These are phyloP conservation scores for Schoenoplectus triqueter DNA, from an alignment of 202 grass and related monocot species.

Conservation along the genomic window DNA sequence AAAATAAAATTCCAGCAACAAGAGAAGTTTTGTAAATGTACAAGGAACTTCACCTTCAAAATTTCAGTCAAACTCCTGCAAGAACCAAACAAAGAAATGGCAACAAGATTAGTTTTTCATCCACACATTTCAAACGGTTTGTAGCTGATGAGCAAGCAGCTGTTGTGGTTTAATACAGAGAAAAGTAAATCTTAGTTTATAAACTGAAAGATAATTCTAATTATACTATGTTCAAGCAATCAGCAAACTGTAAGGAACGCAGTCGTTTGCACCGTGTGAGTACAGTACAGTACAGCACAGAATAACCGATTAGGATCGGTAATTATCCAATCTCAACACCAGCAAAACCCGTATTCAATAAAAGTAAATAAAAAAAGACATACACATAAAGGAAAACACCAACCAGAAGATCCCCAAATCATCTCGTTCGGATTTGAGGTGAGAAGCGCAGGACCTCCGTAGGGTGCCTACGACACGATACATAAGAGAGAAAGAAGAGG, in stretches of 20 bases:
- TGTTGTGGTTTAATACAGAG: neutral
- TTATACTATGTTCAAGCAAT: neutral
- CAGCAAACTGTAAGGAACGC: neutral
- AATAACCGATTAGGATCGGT: neutral
- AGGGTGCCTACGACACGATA: slow-evolving; percentile 8
- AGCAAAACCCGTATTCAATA: neutral
- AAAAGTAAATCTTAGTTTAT: neutral
- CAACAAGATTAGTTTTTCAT: neutral
- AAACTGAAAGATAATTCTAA: neutral
- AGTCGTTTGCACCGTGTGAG: neutral
- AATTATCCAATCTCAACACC: neutral
- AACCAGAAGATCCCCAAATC: neutral
- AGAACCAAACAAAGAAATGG: slow-evolving; percentile 8
- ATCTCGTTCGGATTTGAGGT: neutral
- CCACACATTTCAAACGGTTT: neutral
- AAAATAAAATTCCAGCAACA: slow-evolving; percentile 5
- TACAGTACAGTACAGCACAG: neutral
- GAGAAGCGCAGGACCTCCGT: neutral
- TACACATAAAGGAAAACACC: neutral
- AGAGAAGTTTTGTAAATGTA: neutral
- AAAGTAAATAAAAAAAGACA: neutral
- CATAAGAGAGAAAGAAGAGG: neutral
- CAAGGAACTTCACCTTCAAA: slow-evolving; percentile 11
- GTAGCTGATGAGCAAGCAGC: neutral
- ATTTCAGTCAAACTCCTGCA: slow-evolving; percentile 30